A percentile compares a stretch with the other conserved stretches of the same genome.
phyloP scores from a whole-genome alignment of 257 asterid genomes.

The Ballota nigra region DNA sequence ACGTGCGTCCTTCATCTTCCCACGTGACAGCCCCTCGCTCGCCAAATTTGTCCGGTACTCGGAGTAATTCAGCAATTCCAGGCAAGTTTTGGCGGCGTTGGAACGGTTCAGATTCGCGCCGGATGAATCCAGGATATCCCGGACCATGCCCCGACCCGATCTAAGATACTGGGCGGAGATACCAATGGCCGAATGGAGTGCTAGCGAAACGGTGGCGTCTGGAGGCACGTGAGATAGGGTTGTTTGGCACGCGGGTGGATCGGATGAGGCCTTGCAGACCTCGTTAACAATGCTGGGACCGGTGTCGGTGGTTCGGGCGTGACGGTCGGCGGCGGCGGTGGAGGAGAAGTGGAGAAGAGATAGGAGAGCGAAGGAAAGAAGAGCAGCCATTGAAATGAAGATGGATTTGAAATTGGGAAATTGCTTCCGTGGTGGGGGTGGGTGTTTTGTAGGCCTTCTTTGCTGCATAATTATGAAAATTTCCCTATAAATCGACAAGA shows the following conservation, averaged over 20 bases:
- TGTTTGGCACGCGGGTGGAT: constrained; percentile 40
- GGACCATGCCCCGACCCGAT: constrained; percentile 39
- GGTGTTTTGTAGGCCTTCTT: constrained; percentile 18
- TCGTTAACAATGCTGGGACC: background rate
- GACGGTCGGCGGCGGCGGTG: constrained; percentile 22
- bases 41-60: constrained; percentile 30
- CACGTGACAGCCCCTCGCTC: constrained; percentile 29
- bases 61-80: constrained; percentile 42
- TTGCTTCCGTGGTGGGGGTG: background rate
- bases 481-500: background rate
- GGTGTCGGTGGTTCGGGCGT: background rate
- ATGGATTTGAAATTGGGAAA: background rate
- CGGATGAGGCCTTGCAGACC: constrained; percentile 42
- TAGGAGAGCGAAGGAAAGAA: constrained; percentile 11
- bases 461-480: constrained; percentile 22
- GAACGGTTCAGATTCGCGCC: constrained; percentile 42
- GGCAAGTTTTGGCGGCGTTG: constrained; percentile 40
- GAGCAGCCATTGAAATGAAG: constrained; percentile 10
- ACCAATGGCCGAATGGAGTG: constrained; percentile 42
- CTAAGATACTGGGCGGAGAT: constrained; percentile 35
- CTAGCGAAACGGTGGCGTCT: constrained; percentile 29
- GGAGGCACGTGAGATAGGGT: constrained; percentile 29
- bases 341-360: constrained; percentile 2
- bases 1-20: constrained; percentile 50
- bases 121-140: constrained; percentile 33